Base-by-base conservation (phyloP, 1,284 basidiomycete genomes). In the Tilletia indica region DNA sequence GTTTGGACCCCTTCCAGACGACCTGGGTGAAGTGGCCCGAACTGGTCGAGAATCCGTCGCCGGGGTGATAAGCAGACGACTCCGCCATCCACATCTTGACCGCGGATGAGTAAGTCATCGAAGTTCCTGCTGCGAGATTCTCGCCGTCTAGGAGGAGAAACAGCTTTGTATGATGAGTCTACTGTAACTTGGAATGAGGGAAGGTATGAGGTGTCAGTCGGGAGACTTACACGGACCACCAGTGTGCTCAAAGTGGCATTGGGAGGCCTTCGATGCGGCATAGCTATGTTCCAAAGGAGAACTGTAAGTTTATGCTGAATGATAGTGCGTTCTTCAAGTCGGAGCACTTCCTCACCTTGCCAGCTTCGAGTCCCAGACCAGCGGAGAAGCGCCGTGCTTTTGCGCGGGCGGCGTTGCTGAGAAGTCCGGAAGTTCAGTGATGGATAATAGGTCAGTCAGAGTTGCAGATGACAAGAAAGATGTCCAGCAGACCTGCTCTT, bases 21-120 rank as follows among this genome's bases (percentile, higher is more conserved):
- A 70, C 42, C 42, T 70, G 69, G n/a, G 69, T 70, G 61, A 70
- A 70, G 58, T 70, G 69, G 14, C 69, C 69, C 19, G 61, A 34
- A 16, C 16, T 34, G 14, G 48, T 36, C 47, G 68, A 64, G 61
- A 64, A 64, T 34, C 61, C 61, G 31, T 34, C 61, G 34, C 34
- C 31, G 4, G 34, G 16, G 34, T 64, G 36, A 36, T 64, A 64
- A 1, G 61, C 12, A 4, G 31, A 16, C 12, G 8, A 19, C 39
- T 64, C 61, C 6, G 61, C 61, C 61, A 64, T 64, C 61, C 61
- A 64, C 61, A 64, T 64, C 3, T 64, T n/a, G 34, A 64, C 61
- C 3, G 61, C 61, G 12, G 34, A 25, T n/a, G 12, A 9, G 34
- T 64, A 64, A 14, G 61, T 39, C 12, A 64, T 11, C 14, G 34